phyloP scores from a whole-genome alignment of 2,329 filamentous ascomycete genomes.

The Phyllosticta citriasiana region DNA sequence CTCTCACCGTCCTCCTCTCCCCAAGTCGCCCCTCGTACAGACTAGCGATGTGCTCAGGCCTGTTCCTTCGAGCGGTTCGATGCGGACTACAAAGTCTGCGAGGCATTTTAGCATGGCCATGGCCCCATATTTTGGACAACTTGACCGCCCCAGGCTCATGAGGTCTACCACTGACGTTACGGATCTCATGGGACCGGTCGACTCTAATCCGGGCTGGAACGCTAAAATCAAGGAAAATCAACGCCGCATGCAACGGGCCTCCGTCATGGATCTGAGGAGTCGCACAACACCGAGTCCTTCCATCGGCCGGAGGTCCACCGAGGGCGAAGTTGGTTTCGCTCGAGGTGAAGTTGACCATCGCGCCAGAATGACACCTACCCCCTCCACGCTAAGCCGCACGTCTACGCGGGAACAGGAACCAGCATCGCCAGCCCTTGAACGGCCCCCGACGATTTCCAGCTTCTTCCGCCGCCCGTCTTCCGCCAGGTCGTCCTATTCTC shows the following conservation, averaged over 20 bases:
- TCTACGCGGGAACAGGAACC: background rate
- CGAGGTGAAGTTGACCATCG: background rate
- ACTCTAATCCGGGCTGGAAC: background rate
- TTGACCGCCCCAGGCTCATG: constrained; percentile 4
- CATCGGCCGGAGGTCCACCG: background rate
- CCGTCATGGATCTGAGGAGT: constrained; percentile 3
- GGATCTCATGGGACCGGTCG: background rate
- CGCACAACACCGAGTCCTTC: constrained; percentile 2
- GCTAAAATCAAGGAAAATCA: background rate
- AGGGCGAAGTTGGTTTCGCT: background rate
- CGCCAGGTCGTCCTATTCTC: constrained; percentile 7
- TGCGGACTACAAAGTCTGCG: constrained; percentile 2
- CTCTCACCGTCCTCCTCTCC: background rate
- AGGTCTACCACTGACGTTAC: background rate
- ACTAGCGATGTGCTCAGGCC: background rate
- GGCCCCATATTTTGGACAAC: background rate
- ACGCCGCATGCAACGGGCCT: background rate
- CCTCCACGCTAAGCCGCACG: background rate
- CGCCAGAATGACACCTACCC: background rate
- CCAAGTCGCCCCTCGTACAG: constrained; percentile 2
- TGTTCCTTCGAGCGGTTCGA: background rate
- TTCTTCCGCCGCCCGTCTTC: constrained; percentile 6
- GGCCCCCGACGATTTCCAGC: background rate
- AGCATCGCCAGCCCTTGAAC: background rate
- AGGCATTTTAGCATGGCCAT: constrained; percentile 9